phyloP scores from a whole-genome alignment of 495 filamentous ascomycete species.

The Darksidea phi region DNA sequence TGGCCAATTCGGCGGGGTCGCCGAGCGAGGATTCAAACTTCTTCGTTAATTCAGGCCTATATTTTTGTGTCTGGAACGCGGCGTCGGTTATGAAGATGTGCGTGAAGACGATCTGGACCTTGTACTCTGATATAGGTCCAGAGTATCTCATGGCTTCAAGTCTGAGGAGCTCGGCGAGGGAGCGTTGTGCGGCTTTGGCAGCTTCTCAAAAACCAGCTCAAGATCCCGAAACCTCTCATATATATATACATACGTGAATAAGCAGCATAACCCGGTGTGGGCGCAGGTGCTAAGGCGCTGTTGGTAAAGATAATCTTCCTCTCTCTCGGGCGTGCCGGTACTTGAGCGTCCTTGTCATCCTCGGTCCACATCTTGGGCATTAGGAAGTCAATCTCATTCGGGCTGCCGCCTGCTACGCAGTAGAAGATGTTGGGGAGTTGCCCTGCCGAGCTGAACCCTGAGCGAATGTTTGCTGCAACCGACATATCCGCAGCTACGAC shows the following conservation, averaged over 20 bases:
- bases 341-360: slow-evolving; percentile 13
- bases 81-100: slow-evolving; percentile 31
- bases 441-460: slow-evolving; percentile 31
- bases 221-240: background rate
- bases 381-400: slow-evolving; percentile 19
- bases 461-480: slow-evolving; percentile 14
- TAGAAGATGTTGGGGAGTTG: slow-evolving; percentile 25
- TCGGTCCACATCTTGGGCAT: slow-evolving; percentile 28
- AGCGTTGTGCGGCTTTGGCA: slow-evolving; percentile 39
- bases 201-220: slow-evolving; percentile 24
- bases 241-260: slow-evolving; percentile 39
- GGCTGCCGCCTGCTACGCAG: slow-evolving; percentile 27
- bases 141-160: slow-evolving; percentile 42
- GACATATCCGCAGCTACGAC: slow-evolving; percentile 32
- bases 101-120: slow-evolving; percentile 42
- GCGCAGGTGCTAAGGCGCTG: slow-evolving; percentile 22
- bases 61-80: slow-evolving; percentile 40
- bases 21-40: slow-evolving; percentile 37
- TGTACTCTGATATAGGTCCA: slow-evolving; percentile 4
- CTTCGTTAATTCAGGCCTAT: slow-evolving; percentile 44
- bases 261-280: slow-evolving; percentile 42
- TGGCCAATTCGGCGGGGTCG: background rate
- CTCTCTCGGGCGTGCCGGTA: background rate
- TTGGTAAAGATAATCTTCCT: slow-evolving; percentile 30
- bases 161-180: slow-evolving; percentile 45